Base-by-base conservation (phyloP, 768 basidiomycete genomes). In the Mycena amicta region DNA sequence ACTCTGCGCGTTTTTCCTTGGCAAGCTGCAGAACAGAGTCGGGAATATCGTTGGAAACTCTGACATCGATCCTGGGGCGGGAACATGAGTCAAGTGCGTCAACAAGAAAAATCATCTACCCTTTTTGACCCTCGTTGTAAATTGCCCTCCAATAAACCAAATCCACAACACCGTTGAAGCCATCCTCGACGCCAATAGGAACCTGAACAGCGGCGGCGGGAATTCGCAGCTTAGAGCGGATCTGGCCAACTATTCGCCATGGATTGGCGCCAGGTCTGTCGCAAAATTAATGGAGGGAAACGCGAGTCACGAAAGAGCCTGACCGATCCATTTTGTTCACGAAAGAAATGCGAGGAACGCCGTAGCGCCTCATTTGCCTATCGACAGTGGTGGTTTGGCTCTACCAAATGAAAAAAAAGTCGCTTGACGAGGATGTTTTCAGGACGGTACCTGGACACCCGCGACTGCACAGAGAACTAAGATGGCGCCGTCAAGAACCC, bases 341-440 rank as follows among this genome's bases (percentile, higher is more conserved):
- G 73, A 97, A 98, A 27, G 94, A 97, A 59, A 99, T 83, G 43
- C 97, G 84, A 56, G 97, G 97, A 57, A 99, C 93, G 67, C 89
- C 89, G 71, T 99, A 99, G 31, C 97, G 86, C 60, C 92, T 83
- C 97, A 99, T 99, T 80, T 99, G 97, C 59, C 97, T 83, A 76
- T 99, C 97, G 33, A 99, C 97, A 13, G 97, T 99, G 22, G 94
- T 98, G 2, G 97, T 99, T 84, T 99, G 97, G 75, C 91, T 93
- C 87, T 95, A 75, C 3, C 43, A 2, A 12, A 27, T 23, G 8
- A 30, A 22, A 57, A 33, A 30, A 20, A 5, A 25, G 50, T n/a
- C n/a, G n/a, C n/a, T n/a, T n/a, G 33, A 45, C 26, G 41, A 3
- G 25, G 15, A 8, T 37, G 1, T 22, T 28, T 1, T 18, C 20